Base-by-base conservation (phyloP, 805 yeast genomes). In the Middelhovenomyces tepae region DNA sequence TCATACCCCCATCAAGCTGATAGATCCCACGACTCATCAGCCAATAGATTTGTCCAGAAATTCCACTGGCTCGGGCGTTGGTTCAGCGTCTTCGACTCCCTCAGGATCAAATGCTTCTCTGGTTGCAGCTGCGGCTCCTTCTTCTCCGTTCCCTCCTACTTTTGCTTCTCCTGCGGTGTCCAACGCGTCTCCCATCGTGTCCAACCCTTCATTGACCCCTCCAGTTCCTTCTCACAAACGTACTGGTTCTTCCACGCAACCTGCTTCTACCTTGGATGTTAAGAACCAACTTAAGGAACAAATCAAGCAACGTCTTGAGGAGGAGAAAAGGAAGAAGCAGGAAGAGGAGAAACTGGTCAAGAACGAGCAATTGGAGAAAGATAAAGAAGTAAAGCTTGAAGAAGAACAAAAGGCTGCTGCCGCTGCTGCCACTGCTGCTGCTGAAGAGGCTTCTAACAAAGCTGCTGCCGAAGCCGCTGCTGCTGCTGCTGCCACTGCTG, bases 11-110 rank as follows among this genome's bases (percentile, higher is more conserved):
- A 44, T 47, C 32, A 46, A 44, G 40, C 39, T 47, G 28, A 32
- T 42, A 20, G 51, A 47, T 31, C 51, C 51, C 11, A 38, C 35
- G 17, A 46, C 51, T 16, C 43, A 43, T 27, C 38, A 44, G 35
- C 51, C 50, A 15, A 46, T 47, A 16, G 44, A 45, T 17, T 29
- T 45, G 35, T 22, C 31, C n/a, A n/a, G 13, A 25, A 23, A 13
- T 24, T 10, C 11, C 31, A 18, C 17, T 11, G 21, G 31, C 14
- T 10, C 21, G 31, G 11, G 24, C n/a, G 23, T 13, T n/a, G n/a
- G n/a, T n/a, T n/a, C 21, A 4, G 31, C 22, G 5, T 4, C 24
- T 7, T 13, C 21, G 21, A 28, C 31, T 11, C 31, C 31, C 4
- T 28, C 36, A n/a, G n/a, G n/a, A n/a, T n/a, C n/a, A n/a, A n/a